Percentiles rank a stretch among this genome's conserved stretches.
phyloP scores from a whole-genome alignment of 2,329 filamentous ascomycete species.

The Parasarocladium wereldwijsianum region DNA sequence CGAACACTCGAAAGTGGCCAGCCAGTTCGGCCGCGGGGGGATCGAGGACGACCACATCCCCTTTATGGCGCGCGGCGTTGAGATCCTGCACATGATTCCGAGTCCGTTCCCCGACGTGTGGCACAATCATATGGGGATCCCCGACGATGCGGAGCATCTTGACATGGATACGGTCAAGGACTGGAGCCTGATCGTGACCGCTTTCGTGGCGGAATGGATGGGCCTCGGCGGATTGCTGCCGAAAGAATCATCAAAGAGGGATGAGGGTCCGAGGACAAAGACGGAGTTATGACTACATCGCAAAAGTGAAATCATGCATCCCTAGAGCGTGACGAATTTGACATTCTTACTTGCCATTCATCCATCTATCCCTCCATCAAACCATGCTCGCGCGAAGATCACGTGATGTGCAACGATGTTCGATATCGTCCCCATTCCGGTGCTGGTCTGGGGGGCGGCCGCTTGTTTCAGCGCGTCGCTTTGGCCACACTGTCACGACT shows the following conservation, averaged over 20 bases:
- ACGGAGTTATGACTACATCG: slow-evolving; percentile 17
- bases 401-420: no score
- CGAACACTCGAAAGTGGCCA: slow-evolving; percentile 39
- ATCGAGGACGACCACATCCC: slow-evolving; percentile 85
- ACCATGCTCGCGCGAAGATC: no score
- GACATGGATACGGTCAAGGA: slow-evolving; percentile 70
- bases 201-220: slow-evolving; percentile 85
- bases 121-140: slow-evolving; percentile 73
- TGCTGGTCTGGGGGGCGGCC: no score
- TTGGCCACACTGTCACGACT: no score
- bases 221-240: slow-evolving; percentile 41
- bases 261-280: slow-evolving; percentile 15
- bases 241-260: slow-evolving; percentile 10
- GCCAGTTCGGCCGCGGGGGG: slow-evolving; percentile 32
- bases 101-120: slow-evolving; percentile 69
- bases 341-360: no score
- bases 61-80: slow-evolving; percentile 75
- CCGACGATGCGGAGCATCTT: slow-evolving; percentile 73
- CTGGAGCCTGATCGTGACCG: slow-evolving; percentile 73
- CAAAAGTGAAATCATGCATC: no score
- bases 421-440: no score
- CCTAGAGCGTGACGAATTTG: no score
- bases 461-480: no score
- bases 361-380: no score
- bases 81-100: slow-evolving; percentile 81